These are phyloP conservation scores for Aristolochia fimbriata DNA, from an alignment of 164 flowering plant species.

Conservation along the genomic window DNA sequence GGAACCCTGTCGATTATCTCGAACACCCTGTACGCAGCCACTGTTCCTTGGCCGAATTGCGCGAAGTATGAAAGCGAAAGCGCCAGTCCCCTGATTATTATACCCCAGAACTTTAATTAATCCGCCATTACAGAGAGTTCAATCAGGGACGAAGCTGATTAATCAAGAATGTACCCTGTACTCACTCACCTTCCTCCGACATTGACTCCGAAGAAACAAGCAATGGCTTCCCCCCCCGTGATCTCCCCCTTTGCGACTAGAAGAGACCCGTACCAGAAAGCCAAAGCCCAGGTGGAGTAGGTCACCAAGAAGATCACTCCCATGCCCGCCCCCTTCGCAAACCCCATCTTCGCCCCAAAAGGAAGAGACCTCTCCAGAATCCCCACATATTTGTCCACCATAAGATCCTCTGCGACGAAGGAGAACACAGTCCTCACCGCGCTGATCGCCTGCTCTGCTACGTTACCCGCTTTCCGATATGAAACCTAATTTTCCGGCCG, in stretches of 20 bases:
- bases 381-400: conserved; percentile 34
- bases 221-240: conserved; percentile 57
- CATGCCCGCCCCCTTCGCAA: conserved; percentile 73
- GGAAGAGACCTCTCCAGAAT: conserved; percentile 34
- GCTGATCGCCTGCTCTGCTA: conserved; percentile 62
- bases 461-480: conserved; percentile 51
- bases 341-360: conserved; percentile 53
- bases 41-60: conserved; percentile 72
- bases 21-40: conserved; percentile 65
- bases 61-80: conserved; percentile 65
- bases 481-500: no score
- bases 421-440: conserved; percentile 65
- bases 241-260: conserved; percentile 44
- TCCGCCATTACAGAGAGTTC: no score
- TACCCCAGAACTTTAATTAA: neutral
- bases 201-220: conserved; percentile 80
- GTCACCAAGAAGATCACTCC: conserved; percentile 69
- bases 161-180: no score
- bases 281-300: conserved; percentile 75
- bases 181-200: conserved; percentile 60
- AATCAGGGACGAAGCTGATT: no score
- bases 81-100: conserved; percentile 52
- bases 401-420: conserved; percentile 52
- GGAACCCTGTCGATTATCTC: conserved; percentile 75
- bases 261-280: conserved; percentile 72